Conservation (phyloP, 805 yeast genomes). For the Yarrowia divulgata region DNA sequence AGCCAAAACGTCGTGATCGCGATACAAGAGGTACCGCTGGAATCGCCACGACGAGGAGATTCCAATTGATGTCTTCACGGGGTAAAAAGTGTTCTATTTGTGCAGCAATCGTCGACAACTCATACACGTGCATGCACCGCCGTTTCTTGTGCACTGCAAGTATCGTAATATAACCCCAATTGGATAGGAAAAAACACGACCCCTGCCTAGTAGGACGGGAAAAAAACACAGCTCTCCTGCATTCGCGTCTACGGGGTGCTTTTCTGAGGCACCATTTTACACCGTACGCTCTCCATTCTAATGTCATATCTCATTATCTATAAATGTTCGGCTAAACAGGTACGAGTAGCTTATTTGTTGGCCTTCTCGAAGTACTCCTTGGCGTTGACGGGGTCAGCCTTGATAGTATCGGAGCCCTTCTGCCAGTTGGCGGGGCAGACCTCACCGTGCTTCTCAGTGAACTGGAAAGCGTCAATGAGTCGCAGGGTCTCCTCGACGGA, state of each 20-base stretch:
- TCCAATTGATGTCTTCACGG: background rate
- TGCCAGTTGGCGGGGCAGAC: conserved; percentile 99
- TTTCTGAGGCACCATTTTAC: background rate
- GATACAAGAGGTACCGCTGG: background rate
- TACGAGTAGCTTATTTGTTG: conserved; percentile 51
- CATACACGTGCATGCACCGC: no score
- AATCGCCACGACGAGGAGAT: background rate
- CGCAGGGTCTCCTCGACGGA: conserved; percentile 97
- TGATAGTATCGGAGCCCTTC: conserved; percentile 91
- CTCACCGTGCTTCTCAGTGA: conserved; percentile 99
- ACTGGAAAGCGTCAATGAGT: conserved; percentile 98
- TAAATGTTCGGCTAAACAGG: conserved; percentile 1
- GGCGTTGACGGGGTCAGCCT: conserved; percentile 78
- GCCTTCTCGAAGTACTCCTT: conserved; percentile 78
- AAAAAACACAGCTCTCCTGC: no score
- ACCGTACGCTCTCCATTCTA: background rate
- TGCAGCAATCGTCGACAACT: no score
- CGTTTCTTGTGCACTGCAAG: no score
- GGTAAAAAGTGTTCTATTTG: no score
- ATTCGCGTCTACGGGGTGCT: background rate
- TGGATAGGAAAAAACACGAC: background rate
- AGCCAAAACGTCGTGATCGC: background rate
- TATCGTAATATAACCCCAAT: background rate
- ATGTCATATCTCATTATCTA: conserved; percentile 38
- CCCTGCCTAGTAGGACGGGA: background rate